Conservation (phyloP, 2,329 filamentous ascomycete genomes). For the Penicillium sp. region DNA sequence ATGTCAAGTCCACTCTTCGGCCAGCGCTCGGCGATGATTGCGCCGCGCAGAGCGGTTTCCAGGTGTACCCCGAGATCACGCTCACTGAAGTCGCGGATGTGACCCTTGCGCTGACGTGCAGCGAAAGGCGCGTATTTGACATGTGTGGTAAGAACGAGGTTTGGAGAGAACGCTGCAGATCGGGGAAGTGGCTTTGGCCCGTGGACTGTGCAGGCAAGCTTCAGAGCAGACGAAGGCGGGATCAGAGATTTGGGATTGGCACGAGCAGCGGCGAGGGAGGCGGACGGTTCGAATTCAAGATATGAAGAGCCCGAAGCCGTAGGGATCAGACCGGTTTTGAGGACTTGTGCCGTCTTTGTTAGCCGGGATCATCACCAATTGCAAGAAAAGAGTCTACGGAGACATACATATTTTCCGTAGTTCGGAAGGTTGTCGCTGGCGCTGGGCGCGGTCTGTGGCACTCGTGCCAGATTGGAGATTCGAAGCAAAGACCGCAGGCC, state of each 20-base stretch:
- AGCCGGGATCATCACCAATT: constrained; percentile 6
- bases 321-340: constrained; percentile 89
- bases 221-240: constrained; percentile 68
- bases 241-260: constrained; percentile 51
- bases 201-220: constrained; percentile 90
- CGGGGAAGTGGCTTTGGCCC: constrained; percentile 87
- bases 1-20: constrained; percentile 99
- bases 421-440: constrained; percentile 66
- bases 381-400: background rate
- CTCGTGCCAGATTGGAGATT: constrained; percentile 49
- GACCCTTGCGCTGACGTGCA: constrained; percentile 76
- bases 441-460: constrained; percentile 51
- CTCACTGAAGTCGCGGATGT: constrained; percentile 82
- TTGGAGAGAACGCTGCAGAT: constrained; percentile 87
- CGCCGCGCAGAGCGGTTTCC: constrained; percentile 84
- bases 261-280: constrained; percentile 47
- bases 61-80: constrained; percentile 88
- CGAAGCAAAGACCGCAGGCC: constrained; percentile 68
- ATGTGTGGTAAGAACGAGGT: constrained; percentile 86
- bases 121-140: constrained; percentile 98
- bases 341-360: constrained; percentile 56
- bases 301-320: constrained; percentile 91
- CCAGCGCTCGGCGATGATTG: constrained; percentile 91
- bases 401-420: constrained; percentile 83
- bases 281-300: constrained; percentile 54